A percentile compares a stretch with the other conserved stretches of the same genome.
Conservation (phyloP, 2,329 filamentous ascomycete genomes). For the Sporothrix variecibatus region DNA sequence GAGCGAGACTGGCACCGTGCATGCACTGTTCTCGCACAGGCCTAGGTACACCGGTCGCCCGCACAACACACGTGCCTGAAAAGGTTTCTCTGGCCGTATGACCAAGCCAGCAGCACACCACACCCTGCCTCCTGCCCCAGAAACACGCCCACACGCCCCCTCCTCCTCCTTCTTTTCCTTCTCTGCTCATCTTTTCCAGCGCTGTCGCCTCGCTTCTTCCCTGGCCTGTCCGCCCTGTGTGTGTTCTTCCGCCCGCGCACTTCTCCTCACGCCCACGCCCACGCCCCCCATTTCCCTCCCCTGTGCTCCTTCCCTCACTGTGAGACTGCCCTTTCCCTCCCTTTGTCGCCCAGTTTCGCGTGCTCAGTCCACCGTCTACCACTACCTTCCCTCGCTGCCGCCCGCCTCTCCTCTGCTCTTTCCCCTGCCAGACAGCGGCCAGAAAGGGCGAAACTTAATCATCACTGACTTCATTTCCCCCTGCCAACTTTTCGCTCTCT, state of each 20-base stretch:
- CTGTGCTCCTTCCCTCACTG: slow-evolving; percentile 4
- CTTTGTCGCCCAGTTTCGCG: slow-evolving; percentile 15
- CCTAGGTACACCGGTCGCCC: neutral
- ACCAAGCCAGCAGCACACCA: slow-evolving; percentile 17
- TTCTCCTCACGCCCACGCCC: slow-evolving; percentile 3
- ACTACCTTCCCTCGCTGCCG: neutral
- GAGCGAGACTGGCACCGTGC: slow-evolving; percentile 1
- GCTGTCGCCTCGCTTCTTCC: slow-evolving; percentile 14
- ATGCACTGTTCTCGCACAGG: neutral
- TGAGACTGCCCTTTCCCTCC: neutral
- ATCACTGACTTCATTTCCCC: slow-evolving; percentile 27
- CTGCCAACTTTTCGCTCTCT: slow-evolving; percentile 24
- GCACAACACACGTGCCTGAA: slow-evolving; percentile 12
- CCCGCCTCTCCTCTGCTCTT: slow-evolving; percentile 11
- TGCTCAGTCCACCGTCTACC: slow-evolving; percentile 16
- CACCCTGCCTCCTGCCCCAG: neutral
- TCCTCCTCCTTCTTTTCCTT: neutral
- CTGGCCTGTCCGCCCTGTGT: slow-evolving; percentile 1
- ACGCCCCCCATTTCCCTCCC: slow-evolving; percentile 2
- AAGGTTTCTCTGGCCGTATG: slow-evolving; percentile 21
- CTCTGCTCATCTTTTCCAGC: neutral
- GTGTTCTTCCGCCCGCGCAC: neutral
- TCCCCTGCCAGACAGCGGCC: neutral
- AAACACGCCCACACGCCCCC: neutral
- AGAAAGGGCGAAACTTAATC: slow-evolving; percentile 28